A percentile compares a stretch with the other conserved stretches of the same genome.
Conservation (phyloP, 371 early-diverging fungal species). For the Enterospora canceri region DNA sequence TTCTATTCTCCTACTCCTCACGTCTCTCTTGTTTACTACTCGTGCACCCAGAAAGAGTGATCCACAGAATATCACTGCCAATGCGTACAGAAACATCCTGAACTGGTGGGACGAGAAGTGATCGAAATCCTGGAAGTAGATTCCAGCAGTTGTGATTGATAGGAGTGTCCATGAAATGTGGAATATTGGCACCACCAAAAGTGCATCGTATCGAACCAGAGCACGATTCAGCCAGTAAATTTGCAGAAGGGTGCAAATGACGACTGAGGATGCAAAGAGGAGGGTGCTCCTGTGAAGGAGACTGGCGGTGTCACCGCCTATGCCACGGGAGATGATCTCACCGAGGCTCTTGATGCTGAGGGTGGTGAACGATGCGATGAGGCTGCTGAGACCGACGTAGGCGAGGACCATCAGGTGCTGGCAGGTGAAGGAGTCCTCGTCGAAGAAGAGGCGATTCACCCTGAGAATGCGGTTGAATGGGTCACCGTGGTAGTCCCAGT, state of each 20-base stretch:
- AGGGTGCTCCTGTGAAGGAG: conserved; percentile 61
- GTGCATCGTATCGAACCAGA: conserved; percentile 66
- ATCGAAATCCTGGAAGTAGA: conserved; percentile 69
- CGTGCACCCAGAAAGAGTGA: conserved; percentile 60
- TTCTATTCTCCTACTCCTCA: conserved; percentile 4
- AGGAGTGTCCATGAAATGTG: conserved; percentile 67
- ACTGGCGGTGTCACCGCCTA: conserved; percentile 64
- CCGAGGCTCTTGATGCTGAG: conserved; percentile 69
- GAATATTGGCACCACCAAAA: conserved; percentile 70
- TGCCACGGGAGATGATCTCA: conserved; percentile 62
- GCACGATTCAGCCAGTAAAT: conserved; percentile 71
- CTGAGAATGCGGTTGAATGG: conserved; percentile 19
- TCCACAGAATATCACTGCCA: conserved; percentile 64
- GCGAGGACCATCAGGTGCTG: conserved; percentile 55
- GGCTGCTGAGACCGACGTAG: conserved; percentile 57
- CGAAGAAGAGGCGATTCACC: conserved; percentile 37
- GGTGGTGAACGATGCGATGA: conserved; percentile 69
- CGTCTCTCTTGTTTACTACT: conserved; percentile 46
- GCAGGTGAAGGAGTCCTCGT: conserved; percentile 41
- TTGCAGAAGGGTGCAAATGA: conserved; percentile 65
- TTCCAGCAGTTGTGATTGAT: conserved; percentile 65
- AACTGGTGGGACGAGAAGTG: conserved; percentile 62
- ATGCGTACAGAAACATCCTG: conserved; percentile 61
- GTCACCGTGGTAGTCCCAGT: conserved; percentile 51
- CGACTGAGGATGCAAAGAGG: conserved; percentile 63